Conservation (phyloP, 2,329 filamentous ascomycete genomes). For the Fusarium heterosporum region DNA sequence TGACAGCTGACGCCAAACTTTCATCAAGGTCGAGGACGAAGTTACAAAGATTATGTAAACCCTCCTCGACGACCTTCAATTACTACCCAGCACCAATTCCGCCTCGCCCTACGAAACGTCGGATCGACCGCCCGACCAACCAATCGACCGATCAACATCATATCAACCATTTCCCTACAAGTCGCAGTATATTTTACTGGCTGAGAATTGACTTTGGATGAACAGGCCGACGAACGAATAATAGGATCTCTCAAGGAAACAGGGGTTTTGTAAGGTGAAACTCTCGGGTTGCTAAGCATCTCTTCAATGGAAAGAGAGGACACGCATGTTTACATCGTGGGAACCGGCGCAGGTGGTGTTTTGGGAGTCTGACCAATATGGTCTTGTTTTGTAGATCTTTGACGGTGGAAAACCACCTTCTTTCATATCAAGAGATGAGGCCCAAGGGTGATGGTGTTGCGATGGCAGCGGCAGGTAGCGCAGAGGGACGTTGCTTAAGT, state of each 20-base stretch:
- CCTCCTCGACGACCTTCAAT: constrained; percentile 28
- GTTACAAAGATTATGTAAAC: constrained; percentile 88
- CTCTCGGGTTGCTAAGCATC: constrained; percentile 50
- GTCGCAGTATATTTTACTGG: constrained; percentile 24
- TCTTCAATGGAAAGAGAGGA: constrained; percentile 52
- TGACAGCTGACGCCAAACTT: constrained; percentile 49
- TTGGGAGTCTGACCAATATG: constrained; percentile 49
- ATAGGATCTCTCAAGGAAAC: constrained; percentile 46
- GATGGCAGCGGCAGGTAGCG: constrained; percentile 17
- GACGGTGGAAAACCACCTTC: constrained; percentile 59
- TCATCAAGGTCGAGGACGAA: constrained; percentile 83
- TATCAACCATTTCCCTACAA: constrained; percentile 22
- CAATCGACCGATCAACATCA: constrained; percentile 11
- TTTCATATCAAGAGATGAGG: constrained; percentile 56
- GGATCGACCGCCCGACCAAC: constrained; percentile 35
- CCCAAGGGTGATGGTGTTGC: constrained; percentile 26
- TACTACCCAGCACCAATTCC: constrained; percentile 35
- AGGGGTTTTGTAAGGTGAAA: constrained; percentile 49
- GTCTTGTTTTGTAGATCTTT: constrained; percentile 59
- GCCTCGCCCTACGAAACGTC: constrained; percentile 30
- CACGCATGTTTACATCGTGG: constrained; percentile 46
- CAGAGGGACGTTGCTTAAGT: constrained; percentile 10
- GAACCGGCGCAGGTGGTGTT: constrained; percentile 46
- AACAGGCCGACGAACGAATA: constrained; percentile 47
- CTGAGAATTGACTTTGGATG: constrained; percentile 48